A percentile compares a stretch with the other conserved stretches of the same genome.
These are phyloP conservation scores for Durotheca rogersii DNA, from an alignment of 495 filamentous ascomycete species.

Conservation along the genomic window DNA sequence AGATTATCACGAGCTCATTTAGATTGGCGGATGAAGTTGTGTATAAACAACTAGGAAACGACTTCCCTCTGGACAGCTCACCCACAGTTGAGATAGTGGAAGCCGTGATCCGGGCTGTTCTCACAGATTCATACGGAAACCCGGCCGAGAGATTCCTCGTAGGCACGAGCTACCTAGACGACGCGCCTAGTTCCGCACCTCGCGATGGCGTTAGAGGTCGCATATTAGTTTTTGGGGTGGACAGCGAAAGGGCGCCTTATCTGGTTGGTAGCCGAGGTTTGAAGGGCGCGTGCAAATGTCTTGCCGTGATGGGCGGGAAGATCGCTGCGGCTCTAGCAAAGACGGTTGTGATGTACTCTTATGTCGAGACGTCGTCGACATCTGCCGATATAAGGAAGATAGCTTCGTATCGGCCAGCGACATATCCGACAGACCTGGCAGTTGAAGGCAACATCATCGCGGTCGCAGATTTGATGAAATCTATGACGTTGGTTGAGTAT, in stretches of 20 bases:
- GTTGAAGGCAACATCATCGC: constrained; percentile 71
- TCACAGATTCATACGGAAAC: constrained; percentile 61
- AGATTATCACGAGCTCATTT: constrained; percentile 52
- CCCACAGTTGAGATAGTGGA: constrained; percentile 77
- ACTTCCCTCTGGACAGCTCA: constrained; percentile 49
- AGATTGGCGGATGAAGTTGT: constrained; percentile 54
- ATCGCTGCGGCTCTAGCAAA: constrained; percentile 86
- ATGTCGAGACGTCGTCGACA: constrained; percentile 49
- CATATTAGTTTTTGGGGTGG: constrained; percentile 82
- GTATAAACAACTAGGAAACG: constrained; percentile 47
- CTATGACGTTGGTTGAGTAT: constrained; percentile 73
- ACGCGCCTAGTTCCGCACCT: constrained; percentile 42
- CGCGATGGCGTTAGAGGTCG: constrained; percentile 62
- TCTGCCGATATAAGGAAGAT: constrained; percentile 60
- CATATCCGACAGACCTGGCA: constrained; percentile 80
- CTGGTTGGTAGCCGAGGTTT: constrained; percentile 62
- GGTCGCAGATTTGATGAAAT: constrained; percentile 94
- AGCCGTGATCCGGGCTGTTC: constrained; percentile 74
- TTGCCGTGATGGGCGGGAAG: constrained; percentile 71
- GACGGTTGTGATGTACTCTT: constrained; percentile 69
- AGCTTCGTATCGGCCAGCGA: constrained; percentile 76
- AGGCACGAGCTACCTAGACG: constrained; percentile 76
- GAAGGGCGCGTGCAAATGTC: constrained; percentile 73
- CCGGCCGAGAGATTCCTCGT: constrained; percentile 81
- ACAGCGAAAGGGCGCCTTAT: constrained; percentile 68